Percentiles rank a stretch among this genome's conserved stretches.
Evolutionary conservation across 768 basidiomycete species (phyloP).

Genomic region (Hericium erinaceus): DNA sequence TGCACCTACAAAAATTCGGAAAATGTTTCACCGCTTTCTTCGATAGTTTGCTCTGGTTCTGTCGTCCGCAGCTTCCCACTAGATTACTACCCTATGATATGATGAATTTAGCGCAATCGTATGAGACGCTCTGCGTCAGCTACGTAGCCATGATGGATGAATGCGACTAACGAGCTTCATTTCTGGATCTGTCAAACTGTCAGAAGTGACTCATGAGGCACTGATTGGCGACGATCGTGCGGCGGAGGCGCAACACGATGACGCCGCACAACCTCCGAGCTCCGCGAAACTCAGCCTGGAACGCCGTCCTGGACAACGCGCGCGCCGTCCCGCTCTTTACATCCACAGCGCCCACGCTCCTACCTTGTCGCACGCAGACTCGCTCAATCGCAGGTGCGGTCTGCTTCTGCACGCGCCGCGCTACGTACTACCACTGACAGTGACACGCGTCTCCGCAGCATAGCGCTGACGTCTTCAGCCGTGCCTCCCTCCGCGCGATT

Average conservation of each 20-base stretch:
- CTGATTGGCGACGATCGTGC: not conserved
- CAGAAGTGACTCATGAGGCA: too few species aligned
- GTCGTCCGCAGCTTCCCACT: constrained; percentile 3
- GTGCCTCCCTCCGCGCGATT: not conserved
- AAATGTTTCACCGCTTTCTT: not conserved
- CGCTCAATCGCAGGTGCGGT: too few species aligned
- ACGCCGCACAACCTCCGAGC: not conserved
- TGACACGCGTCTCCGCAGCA: not conserved
- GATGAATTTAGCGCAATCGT: not conserved
- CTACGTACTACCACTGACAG: not conserved
- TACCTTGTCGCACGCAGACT: too few species aligned
- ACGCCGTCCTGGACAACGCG: not conserved
- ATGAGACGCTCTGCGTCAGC: not conserved
- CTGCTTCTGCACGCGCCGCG: not conserved
- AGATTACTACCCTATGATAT: constrained; percentile 7
- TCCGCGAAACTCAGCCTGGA: not conserved
- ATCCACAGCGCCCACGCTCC: too few species aligned
- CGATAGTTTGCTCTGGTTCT: constrained; percentile 10
- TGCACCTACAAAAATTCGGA: not conserved
- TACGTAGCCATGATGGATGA: not conserved
- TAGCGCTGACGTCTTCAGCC: not conserved
- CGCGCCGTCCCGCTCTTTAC: not conserved
- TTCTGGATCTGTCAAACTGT: not conserved
- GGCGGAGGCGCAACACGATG: not conserved
- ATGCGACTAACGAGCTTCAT: not conserved